Percentiles rank a stretch among this genome's conserved stretches.
These are phyloP conservation scores for Chlamydomonas incerta DNA, from an alignment of 139 green algal species.

Conservation along the genomic window DNA sequence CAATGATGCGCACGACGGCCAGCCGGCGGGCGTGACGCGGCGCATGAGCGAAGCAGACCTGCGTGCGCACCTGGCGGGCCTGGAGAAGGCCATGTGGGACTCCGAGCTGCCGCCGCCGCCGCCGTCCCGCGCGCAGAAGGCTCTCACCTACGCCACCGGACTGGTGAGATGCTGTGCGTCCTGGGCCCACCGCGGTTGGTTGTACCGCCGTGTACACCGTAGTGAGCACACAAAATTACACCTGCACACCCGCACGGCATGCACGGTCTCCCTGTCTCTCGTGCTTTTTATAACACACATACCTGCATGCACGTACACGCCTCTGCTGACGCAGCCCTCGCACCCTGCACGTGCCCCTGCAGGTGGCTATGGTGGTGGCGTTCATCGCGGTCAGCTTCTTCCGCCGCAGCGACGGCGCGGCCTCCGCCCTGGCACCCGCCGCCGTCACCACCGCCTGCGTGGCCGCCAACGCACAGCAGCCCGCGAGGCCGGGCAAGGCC, in stretches of 20 bases:
- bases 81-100: conserved; percentile 54
- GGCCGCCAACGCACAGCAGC: too few relatives aligned
- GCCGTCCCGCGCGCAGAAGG: not conserved
- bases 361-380: not conserved
- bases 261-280: too few relatives aligned
- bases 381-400: not conserved
- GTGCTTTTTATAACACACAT: too few relatives aligned
- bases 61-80: conserved; percentile 15
- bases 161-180: not conserved
- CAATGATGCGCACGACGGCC: not conserved
- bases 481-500: too few relatives aligned
- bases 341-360: not conserved
- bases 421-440: too few relatives aligned
- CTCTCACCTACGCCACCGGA: not conserved
- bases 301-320: too few relatives aligned
- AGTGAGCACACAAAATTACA: not conserved
- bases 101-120: conserved; percentile 35
- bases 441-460: too few relatives aligned
- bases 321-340: not conserved
- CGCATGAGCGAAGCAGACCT: conserved; percentile 23
- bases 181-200: too few relatives aligned
- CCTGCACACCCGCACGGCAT: too few relatives aligned
- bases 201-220: not conserved
- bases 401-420: not conserved
- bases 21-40: not conserved